Evolutionary conservation across 1,284 basidiomycete species (phyloP).

Genomic region (Papiliotrema flavescens): DNA sequence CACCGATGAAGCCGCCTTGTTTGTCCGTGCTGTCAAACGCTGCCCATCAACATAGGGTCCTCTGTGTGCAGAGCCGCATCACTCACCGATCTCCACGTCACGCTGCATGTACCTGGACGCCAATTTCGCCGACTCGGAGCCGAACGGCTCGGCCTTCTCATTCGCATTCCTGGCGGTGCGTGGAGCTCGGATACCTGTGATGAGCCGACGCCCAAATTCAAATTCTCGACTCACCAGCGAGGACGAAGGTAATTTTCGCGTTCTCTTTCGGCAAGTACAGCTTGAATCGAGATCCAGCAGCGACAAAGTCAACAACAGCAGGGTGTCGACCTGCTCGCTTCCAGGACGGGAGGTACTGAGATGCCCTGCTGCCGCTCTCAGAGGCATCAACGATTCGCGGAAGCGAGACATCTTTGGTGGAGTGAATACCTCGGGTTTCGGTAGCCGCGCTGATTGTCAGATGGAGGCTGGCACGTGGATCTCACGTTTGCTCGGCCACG

Average conservation of each 20-base stretch:
- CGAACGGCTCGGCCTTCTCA: conserved; percentile 88
- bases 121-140: conserved; percentile 77
- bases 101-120: conserved; percentile 83
- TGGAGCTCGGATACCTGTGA: conserved; percentile 72
- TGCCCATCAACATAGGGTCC: conserved; percentile 1
- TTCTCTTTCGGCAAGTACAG: conserved; percentile 87
- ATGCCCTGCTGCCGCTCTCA: conserved; percentile 73
- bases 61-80: not conserved
- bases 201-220: not conserved
- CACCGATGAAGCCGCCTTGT: conserved; percentile 91
- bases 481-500: conserved; percentile 84
- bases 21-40: conserved; percentile 85
- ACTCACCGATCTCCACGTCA: conserved; percentile 76
- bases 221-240: conserved; percentile 60
- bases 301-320: conserved; percentile 89
- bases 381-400: conserved; percentile 81
- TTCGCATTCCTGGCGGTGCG: conserved; percentile 72
- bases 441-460: conserved; percentile 60
- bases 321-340: conserved; percentile 80
- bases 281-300: conserved; percentile 92
- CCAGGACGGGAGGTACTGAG: conserved; percentile 82
- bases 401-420: conserved; percentile 73
- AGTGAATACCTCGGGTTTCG: conserved; percentile 84
- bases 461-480: conserved; percentile 7
- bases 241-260: conserved; percentile 81